Base-by-base conservation (phyloP, 257 asterid genomes). In the Solanum rostratum region DNA sequence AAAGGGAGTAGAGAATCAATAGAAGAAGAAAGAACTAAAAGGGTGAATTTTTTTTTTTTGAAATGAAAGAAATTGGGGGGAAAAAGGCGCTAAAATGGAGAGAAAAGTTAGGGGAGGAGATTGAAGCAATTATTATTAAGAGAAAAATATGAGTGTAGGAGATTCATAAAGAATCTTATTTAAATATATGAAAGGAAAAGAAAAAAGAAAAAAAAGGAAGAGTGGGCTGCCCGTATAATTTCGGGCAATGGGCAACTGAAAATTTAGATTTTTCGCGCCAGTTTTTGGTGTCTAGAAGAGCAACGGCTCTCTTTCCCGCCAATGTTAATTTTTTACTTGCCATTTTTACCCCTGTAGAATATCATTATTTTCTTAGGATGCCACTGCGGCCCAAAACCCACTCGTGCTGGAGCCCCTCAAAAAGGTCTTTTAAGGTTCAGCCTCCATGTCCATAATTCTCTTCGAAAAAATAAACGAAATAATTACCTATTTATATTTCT, bases 71-170 rank as follows among this genome's bases (percentile, higher is more conserved):
- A 73, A 84, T 84, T 37, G 15, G 54, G 82, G 74, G 55, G 81
- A 6, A 29, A 79, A 89, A 65, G 97, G 95, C 94, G 93, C 95
- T 93, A 92, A 90, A 93, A 85, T 62, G 88, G 46, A 90, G 65
- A 83, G 86, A 15, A 81, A 54, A 57, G 45, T 70, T 30, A 79
- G 68, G n/a, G 88, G 88, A 85, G 27, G 27, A 73, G 80, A 50
- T 19, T 10, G 87, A 14, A 41, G 74, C 84, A 83, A 80, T 62
- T 74, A 39, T 70, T 41, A 20, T 57, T 57, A 57, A 73, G 79
- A 30, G 52, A 59, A 85, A 71, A 19, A 81, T 50, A 70, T 39
- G 71, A 88, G 82, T 39, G 55, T 33, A 49, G 45, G 45, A 50
- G 65, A 68, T 49, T 50, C 52, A 79, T 80, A 46, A 53, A 86